Evolutionary conservation across 331 rosid species (phyloP).

Genomic region (Pyracantha coccinea): DNA sequence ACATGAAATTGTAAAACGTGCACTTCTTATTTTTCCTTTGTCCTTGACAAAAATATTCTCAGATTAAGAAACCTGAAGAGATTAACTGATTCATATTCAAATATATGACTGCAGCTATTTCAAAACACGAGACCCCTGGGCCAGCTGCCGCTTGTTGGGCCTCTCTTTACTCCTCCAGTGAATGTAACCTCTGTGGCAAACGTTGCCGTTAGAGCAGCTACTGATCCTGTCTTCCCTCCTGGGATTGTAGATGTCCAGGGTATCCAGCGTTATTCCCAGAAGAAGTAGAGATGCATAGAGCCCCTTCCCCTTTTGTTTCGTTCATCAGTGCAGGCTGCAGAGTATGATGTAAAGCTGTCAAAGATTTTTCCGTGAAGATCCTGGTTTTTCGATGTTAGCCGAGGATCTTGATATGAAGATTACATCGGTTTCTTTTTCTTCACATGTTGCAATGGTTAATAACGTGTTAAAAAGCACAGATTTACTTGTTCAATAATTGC

Average conservation of each 20-base stretch:
- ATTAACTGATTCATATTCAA: conserved; percentile 9
- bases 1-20: too few relatives aligned
- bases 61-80: background rate
- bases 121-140: conserved; percentile 51
- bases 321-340: background rate
- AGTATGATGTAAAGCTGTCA: background rate
- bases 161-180: conserved; percentile 83
- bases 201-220: conserved; percentile 90
- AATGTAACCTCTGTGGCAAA: conserved; percentile 69
- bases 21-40: background rate
- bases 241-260: conserved; percentile 74
- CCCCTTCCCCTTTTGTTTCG: background rate
- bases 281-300: conserved; percentile 22
- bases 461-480: background rate
- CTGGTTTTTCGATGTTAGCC: background rate
- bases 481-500: background rate
- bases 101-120: conserved; percentile 44
- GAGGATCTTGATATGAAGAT: background rate
- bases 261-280: conserved; percentile 72
- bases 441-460: background rate
- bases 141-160: conserved; percentile 82
- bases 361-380: background rate
- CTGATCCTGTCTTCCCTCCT: conserved; percentile 88
- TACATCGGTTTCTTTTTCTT: background rate
- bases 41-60: background rate